Conservation (phyloP, 257 asterid species). For the Primulina tabacum region DNA sequence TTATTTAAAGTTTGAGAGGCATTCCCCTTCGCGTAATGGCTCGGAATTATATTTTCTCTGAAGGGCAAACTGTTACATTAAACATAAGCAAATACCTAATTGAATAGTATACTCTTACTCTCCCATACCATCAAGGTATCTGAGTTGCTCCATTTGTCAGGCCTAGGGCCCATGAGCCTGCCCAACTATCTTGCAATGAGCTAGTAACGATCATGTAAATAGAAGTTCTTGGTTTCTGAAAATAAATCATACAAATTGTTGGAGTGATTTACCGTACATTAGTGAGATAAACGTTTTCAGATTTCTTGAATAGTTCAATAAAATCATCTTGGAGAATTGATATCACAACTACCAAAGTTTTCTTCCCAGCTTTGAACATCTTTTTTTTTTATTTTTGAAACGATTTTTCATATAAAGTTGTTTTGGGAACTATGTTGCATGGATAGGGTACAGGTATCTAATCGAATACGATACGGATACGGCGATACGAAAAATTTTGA, state of each 20-base stretch:
- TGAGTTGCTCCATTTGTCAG: constrained; percentile 4
- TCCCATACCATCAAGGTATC: background rate
- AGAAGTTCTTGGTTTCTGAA: too few species aligned
- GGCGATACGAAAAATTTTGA: too few species aligned
- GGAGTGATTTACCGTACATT: background rate
- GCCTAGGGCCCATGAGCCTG: background rate
- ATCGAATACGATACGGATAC: too few species aligned
- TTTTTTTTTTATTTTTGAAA: too few species aligned
- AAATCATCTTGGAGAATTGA: background rate
- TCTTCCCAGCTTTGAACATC: background rate
- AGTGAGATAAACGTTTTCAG: background rate
- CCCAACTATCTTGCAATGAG: background rate
- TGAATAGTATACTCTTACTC: background rate
- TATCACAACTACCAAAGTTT: background rate
- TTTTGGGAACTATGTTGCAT: background rate
- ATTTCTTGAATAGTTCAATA: background rate
- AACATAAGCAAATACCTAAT: background rate
- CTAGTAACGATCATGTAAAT: background rate
- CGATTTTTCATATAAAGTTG: background rate
- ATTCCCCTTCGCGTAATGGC: background rate
- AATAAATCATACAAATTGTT: background rate
- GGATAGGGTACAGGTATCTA: too few species aligned
- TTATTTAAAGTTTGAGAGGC: constrained; percentile 6
- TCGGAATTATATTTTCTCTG: background rate
- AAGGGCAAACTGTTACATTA: background rate